Evolutionary conservation across 225 moss, liverwort and hornwort species (phyloP).

Genomic region (Straminergon stramineum): DNA sequence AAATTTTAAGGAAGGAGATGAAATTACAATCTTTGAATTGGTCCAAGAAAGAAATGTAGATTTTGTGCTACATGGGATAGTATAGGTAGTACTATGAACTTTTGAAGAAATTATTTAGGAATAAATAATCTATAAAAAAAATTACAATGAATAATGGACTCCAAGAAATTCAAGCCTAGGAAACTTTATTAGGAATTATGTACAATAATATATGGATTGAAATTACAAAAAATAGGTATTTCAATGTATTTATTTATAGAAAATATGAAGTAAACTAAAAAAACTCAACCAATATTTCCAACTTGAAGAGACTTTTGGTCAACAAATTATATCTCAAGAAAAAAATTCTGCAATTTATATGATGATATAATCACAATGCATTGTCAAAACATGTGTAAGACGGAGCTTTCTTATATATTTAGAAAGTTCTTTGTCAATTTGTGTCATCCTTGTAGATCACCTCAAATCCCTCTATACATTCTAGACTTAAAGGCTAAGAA

Average conservation of each 20-base stretch:
- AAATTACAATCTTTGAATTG: background rate
- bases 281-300: background rate
- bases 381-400: no score
- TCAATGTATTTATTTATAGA: background rate
- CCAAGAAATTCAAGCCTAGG: background rate
- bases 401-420: fast-evolving
- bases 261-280: background rate
- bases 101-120: background rate
- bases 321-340: background rate
- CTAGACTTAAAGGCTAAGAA: background rate
- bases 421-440: background rate
- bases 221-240: no score
- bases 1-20: background rate
- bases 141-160: background rate
- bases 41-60: background rate
- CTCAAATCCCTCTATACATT: fast-evolving
- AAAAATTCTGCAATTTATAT: background rate
- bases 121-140: background rate
- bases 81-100: background rate
- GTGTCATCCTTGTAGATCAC: background rate
- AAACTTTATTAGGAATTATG: background rate
- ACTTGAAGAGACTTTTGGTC: background rate
- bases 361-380: background rate
- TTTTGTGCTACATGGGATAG: background rate
- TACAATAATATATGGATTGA: background rate